Evolutionary conservation across 2,329 filamentous ascomycete species (phyloP), one percentile per base, ranked within the genome.

Genomic region (Cryphonectria parasitica): DNA sequence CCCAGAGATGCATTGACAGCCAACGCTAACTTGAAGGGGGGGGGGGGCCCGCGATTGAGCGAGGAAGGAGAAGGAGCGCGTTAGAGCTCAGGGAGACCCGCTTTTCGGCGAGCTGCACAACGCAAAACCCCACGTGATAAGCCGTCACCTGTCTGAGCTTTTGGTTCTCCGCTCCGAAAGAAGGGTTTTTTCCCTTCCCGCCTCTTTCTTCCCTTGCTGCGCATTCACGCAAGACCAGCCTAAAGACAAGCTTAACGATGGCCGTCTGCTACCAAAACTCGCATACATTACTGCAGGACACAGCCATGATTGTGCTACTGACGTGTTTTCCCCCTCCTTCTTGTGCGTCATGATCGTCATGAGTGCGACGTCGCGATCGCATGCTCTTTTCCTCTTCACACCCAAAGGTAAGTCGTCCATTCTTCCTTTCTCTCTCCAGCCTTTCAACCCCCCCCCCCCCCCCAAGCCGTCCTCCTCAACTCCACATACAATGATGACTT

Each of bases 401-500:
- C 64, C 56, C 25, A 67, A 6, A 41, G 54, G 65, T 54, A 64
- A 56, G 66, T 41, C n/a, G 8, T 13, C 36, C 8, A 39, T 11
- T 39, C 36, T n/a, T n/a, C 6, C 54, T 31, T 28, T 31, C 54
- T 36, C 19, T 13, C 25, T 22, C 11, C 31, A 25, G 17, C 60
- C 17, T 34, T 31, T 36, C 3, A 11, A 43, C 64, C 45, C n/a
- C n/a, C n/a, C n/a, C n/a, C n/a, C n/a, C 25, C 54, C 43, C 13
- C 34, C 41, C 7, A 41, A n/a, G 8, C 43, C 60, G 67, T 39
- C 4, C 49, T 64, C 43, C 22, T 52, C 25, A 34, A 64, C 62
- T 54, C 61, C 39, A 52, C 41, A 60, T 72, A 71, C 72, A 68
- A 81, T 81, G 79, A 81, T 82, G 79, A 81, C 75, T 69, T 77